Percentiles rank a stretch among this genome's conserved stretches.
Evolutionary conservation across 2,329 filamentous ascomycete species (phyloP).

Genomic region (Fusarium buxicola): DNA sequence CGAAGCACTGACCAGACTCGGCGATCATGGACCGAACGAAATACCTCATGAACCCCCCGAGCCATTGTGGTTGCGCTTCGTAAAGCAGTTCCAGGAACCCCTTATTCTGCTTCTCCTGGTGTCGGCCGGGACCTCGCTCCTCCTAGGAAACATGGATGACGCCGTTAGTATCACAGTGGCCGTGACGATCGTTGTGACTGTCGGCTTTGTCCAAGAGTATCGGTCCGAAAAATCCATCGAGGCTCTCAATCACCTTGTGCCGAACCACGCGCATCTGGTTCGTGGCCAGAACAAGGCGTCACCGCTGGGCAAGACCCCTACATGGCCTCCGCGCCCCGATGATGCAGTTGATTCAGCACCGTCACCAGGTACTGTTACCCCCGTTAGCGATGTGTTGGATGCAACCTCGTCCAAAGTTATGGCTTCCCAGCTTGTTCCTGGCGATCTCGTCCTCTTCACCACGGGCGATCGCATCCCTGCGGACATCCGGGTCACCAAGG

Average conservation of each 20-base stretch:
- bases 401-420: conserved; percentile 85
- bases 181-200: conserved; percentile 95
- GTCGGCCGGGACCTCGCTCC: conserved; percentile 86
- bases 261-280: conserved; percentile 95
- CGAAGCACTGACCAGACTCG: conserved; percentile 83
- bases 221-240: conserved; percentile 97
- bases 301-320: conserved; percentile 51
- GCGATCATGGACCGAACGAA: conserved; percentile 90
- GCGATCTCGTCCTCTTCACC: conserved; percentile 92
- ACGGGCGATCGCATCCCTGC: conserved; percentile 97
- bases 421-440: conserved; percentile 87
- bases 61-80: conserved; percentile 92
- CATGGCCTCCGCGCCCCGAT: conserved; percentile 62
- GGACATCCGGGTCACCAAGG: conserved; percentile 92
- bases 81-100: conserved; percentile 97
- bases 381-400: conserved; percentile 73
- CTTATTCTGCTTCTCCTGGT: conserved; percentile 91
- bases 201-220: conserved; percentile 98
- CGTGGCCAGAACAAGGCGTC: conserved; percentile 62
- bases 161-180: conserved; percentile 95
- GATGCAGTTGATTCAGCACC: conserved; percentile 58
- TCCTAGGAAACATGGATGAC: conserved; percentile 95
- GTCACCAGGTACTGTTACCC: conserved; percentile 64
- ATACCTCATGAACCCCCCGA: conserved; percentile 94
- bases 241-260: conserved; percentile 91